Base-by-base conservation (phyloP, 2,329 filamentous ascomycete genomes). In the Fusarium miscanthi region DNA sequence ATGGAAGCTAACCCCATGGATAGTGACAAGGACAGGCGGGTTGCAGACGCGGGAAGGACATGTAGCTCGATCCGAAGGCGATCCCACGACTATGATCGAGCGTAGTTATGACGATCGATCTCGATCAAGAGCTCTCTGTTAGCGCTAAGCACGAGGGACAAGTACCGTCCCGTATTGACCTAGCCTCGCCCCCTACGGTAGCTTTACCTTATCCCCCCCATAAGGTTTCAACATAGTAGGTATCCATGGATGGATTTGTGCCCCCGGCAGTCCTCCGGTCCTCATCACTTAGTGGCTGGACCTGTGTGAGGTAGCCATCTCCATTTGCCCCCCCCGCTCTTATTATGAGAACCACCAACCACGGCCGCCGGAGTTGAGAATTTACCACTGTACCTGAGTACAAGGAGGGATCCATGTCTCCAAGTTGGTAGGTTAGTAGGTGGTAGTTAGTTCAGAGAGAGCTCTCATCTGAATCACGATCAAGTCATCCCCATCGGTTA, bases 101-200 rank as follows among this genome's bases (percentile, higher is more conserved):
- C 63, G 61, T 74, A 71, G 59, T 63, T 73, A 74, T 70, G 77
- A 70, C 69, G 77, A 78, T 78, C 77, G 77, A 78, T 78, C 77
- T 78, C 75, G 77, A 79, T 78, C 76, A 41, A 52, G 40, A 72
- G 59, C 59, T 57, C 64, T 27, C 41, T 69, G 74, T 74, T 78
- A 78, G 75, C 70, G 74, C 61, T 58, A 58, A 51, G 65, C 46
- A 57, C 42, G 53, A 70, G 56, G 62, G 25, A 58, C 62, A 74
- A 69, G 77, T 78, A 75, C 68, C 48, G 63, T 56, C 57, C 69
- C 63, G 73, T 73, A 77, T 73, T 66, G 66, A 71, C 51, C 45
- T 38, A 59, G 38, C 33, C 38, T 21, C 58, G 30, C 25, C 6
- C 42, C 30, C 33, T 51, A 25, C n/a, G 31, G 48, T 52, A 52